Conservation (phyloP, 2,329 filamentous ascomycete genomes). For the Aspergillus sojae region DNA sequence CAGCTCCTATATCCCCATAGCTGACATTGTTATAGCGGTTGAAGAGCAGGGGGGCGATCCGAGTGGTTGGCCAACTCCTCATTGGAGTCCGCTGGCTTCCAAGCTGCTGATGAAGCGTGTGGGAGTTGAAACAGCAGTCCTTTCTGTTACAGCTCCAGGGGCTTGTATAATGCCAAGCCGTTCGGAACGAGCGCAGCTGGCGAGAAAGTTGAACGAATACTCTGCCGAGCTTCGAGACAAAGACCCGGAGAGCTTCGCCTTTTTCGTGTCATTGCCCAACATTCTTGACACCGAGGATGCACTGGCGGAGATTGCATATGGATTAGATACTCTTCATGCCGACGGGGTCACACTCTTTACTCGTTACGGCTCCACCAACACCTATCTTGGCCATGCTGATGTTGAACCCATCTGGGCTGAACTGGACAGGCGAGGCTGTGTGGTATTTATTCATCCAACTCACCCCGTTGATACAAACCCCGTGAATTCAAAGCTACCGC, state of each 20-base stretch:
- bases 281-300: slow-evolving; percentile 10
- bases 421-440: slow-evolving; percentile 38
- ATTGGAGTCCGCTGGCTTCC: too few relatives aligned
- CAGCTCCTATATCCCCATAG: too few relatives aligned
- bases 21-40: too few relatives aligned
- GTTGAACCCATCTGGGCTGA: slow-evolving; percentile 49
- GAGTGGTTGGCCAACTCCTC: too few relatives aligned
- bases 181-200: too few relatives aligned
- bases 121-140: too few relatives aligned
- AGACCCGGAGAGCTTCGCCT: slow-evolving; percentile 13
- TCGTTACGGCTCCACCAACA: slow-evolving; percentile 42
- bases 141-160: too few relatives aligned
- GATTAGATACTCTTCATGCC: slow-evolving; percentile 23
- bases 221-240: slow-evolving; percentile 7
- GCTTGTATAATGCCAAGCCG: too few relatives aligned
- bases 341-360: slow-evolving; percentile 54
- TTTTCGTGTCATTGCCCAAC: slow-evolving; percentile 17
- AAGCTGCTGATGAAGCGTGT: too few relatives aligned
- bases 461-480: slow-evolving; percentile 38
- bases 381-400: slow-evolving; percentile 49
- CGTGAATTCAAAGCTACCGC: slow-evolving; percentile 38
- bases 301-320: slow-evolving; percentile 16
- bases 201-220: slow-evolving; percentile 1
- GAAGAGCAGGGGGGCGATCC: too few relatives aligned
- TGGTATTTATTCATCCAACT: slow-evolving; percentile 52